These are phyloP conservation scores for Amorphotheca resinae DNA, from an alignment of 495 filamentous ascomycete genomes.

Conservation along the genomic window DNA sequence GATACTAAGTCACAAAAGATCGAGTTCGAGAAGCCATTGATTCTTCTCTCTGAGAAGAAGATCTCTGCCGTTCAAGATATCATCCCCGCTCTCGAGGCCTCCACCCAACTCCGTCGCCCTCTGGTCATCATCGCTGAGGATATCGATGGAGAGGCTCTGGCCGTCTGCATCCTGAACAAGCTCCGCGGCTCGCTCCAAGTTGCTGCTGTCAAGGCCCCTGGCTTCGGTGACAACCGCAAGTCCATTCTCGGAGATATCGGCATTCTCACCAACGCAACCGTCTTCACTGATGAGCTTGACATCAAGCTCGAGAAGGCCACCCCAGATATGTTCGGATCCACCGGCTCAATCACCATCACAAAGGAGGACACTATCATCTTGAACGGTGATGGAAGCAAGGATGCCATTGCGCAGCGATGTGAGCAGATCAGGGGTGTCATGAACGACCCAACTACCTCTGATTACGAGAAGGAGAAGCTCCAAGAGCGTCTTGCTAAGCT, in stretches of 20 bases:
- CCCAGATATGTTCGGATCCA: slow-evolving; percentile 88
- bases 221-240: slow-evolving; percentile 99
- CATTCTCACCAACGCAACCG: slow-evolving; percentile 89
- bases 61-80: slow-evolving; percentile 98
- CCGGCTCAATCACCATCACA: slow-evolving; percentile 97
- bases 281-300: slow-evolving; percentile 97
- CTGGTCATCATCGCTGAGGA: slow-evolving; percentile 98
- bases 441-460: slow-evolving; percentile 80
- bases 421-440: slow-evolving; percentile 99
- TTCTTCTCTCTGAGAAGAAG: slow-evolving; percentile 99
- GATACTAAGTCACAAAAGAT: slow-evolving; percentile 97
- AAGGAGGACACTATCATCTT: slow-evolving; percentile 99
- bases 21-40: slow-evolving; percentile 98
- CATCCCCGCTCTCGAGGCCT: slow-evolving; percentile 92
- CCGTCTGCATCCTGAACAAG: slow-evolving; percentile 99
- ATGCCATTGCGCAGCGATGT: slow-evolving; percentile 84
- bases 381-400: slow-evolving; percentile 95
- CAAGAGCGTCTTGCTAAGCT: slow-evolving; percentile 99
- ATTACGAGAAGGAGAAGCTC: slow-evolving; percentile 99
- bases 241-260: slow-evolving; percentile 94
- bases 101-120: slow-evolving; percentile 86
- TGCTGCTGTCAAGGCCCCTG: slow-evolving; percentile 95
- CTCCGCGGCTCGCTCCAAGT: slow-evolving; percentile 98
- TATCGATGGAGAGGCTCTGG: slow-evolving; percentile 95
- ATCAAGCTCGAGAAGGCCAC: slow-evolving; percentile 98